Conservation (phyloP, 768 basidiomycete genomes). For the Mycena albidolilacea region DNA sequence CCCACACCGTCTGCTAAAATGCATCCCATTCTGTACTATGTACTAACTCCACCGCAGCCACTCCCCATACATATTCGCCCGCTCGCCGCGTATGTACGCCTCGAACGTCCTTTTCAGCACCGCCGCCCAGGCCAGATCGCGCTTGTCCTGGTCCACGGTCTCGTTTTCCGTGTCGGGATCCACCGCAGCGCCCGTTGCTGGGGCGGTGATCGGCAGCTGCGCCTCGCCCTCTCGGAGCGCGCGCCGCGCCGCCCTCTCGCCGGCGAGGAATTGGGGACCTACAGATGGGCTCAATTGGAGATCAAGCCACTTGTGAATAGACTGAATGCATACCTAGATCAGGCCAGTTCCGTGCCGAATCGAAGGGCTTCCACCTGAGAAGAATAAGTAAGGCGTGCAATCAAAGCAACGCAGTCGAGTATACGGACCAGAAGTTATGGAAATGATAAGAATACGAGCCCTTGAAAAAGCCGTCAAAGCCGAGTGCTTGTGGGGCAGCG, state of each 20-base stretch:
- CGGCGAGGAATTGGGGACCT: conserved; percentile 80
- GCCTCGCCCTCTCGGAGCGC: conserved; percentile 51
- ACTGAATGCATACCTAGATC: conserved; percentile 77
- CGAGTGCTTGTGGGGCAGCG: conserved; percentile 86
- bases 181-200: neutral
- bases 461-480: conserved; percentile 93
- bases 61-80: conserved; percentile 96
- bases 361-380: conserved; percentile 94
- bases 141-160: conserved; percentile 70
- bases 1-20: neutral
- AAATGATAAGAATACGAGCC: conserved; percentile 96
- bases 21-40: too few relatives aligned
- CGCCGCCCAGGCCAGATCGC: conserved; percentile 88
- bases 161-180: conserved; percentile 47
- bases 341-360: conserved; percentile 89
- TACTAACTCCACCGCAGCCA: conserved; percentile 52
- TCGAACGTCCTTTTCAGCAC: conserved; percentile 97
- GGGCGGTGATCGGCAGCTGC: conserved; percentile 36
- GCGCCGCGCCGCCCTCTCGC: conserved; percentile 77
- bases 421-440: conserved; percentile 87
- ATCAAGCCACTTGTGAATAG: neutral
- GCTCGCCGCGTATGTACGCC: conserved; percentile 86
- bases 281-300: neutral
- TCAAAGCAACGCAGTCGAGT: neutral
- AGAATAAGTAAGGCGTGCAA: neutral